A percentile compares a stretch with the other conserved stretches of the same genome.
Conservation (phyloP, 257 asterid genomes). For the Ilex asprella region DNA sequence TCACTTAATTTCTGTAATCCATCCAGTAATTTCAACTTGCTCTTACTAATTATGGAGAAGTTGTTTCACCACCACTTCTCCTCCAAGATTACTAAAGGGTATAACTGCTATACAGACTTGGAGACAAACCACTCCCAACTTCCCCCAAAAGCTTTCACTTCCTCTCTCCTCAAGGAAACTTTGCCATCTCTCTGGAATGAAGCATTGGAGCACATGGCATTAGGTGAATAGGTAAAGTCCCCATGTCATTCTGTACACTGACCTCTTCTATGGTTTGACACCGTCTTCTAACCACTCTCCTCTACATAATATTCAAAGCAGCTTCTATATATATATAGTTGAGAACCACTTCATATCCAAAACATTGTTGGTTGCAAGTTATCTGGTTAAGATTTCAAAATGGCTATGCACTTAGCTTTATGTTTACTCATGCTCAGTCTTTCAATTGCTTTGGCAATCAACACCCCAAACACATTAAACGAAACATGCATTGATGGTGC, state of each 20-base stretch:
- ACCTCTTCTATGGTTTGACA: conserved; percentile 45
- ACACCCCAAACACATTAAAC: conserved; percentile 5
- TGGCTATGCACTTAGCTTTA: conserved; percentile 23
- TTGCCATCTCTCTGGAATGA: no score
- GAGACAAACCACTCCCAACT: no score
- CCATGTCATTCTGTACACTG: neutral
- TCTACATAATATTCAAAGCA: neutral
- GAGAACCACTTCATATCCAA: neutral
- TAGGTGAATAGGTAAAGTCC: conserved; percentile 35
- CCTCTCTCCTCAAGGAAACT: no score
- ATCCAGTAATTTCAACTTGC: no score
- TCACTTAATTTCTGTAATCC: no score
- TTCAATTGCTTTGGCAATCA: conserved; percentile 17
- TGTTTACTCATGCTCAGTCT: conserved; percentile 26
- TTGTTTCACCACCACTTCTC: no score
- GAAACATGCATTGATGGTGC: conserved; percentile 39
- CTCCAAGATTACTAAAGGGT: no score
- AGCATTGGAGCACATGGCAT: conserved; percentile 41
- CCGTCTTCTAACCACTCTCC: conserved; percentile 24
- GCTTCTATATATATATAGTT: conserved; percentile 16
- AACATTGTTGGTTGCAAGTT: neutral
- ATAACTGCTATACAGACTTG: no score
- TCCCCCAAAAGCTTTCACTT: no score
- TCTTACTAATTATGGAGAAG: no score
- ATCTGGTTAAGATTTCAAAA: neutral